Percentiles rank a stretch among this genome's conserved stretches.
Evolutionary conservation across 1,284 basidiomycete genomes (phyloP).

Genomic region (Irpex sp.): DNA sequence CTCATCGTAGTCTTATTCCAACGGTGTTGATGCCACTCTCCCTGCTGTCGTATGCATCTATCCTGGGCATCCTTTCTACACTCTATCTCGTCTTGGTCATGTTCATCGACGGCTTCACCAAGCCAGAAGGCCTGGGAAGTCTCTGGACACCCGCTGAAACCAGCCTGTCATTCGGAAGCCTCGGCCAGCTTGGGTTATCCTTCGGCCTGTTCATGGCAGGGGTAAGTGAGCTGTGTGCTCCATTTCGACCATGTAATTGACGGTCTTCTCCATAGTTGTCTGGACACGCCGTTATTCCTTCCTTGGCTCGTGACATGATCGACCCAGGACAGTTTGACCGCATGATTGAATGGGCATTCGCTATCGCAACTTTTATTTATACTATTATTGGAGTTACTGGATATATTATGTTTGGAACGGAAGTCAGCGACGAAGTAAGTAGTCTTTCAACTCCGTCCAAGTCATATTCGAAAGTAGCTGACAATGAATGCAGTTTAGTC

Average conservation of each 20-base stretch:
- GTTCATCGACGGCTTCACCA: slow-evolving; percentile 81
- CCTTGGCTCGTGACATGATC: slow-evolving; percentile 86
- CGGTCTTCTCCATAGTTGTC: slow-evolving; percentile 56
- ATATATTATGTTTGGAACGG: slow-evolving; percentile 88
- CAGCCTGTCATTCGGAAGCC: slow-evolving; percentile 52
- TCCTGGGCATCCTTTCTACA: slow-evolving; percentile 81
- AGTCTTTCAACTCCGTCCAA: neutral
- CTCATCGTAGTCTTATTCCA: slow-evolving; percentile 61
- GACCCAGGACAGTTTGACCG: slow-evolving; percentile 78
- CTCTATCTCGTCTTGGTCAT: slow-evolving; percentile 78
- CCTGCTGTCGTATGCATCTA: slow-evolving; percentile 81
- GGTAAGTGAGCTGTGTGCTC: slow-evolving; percentile 39
- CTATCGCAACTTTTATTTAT: slow-evolving; percentile 79
- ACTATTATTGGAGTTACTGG: slow-evolving; percentile 81
- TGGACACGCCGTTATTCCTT: slow-evolving; percentile 92
- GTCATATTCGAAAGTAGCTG: neutral
- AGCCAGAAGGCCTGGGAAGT: slow-evolving; percentile 79
- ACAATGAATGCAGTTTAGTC: slow-evolving; percentile 63
- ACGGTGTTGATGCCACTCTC: slow-evolving; percentile 83
- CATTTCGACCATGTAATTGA: neutral
- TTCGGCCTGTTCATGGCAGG: slow-evolving; percentile 97
- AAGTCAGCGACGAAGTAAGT: slow-evolving; percentile 80
- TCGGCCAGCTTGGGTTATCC: slow-evolving; percentile 65
- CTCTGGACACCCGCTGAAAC: slow-evolving; percentile 77
- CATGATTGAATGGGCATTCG: slow-evolving; percentile 87